These are phyloP conservation scores for Lactifluus echinatus DNA, from an alignment of 768 basidiomycete species.

Conservation along the genomic window DNA sequence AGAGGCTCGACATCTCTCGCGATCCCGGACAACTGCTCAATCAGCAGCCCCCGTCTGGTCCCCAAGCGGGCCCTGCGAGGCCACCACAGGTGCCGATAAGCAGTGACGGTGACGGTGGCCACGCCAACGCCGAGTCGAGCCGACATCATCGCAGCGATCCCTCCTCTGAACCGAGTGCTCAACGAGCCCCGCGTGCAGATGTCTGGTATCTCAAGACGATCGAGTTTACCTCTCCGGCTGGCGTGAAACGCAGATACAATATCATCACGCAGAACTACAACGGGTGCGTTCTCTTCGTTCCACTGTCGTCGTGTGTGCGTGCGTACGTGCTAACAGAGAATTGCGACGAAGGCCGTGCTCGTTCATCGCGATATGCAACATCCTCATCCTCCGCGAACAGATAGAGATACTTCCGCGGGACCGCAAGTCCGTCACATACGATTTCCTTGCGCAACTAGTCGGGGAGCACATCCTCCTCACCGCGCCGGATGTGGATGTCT, in stretches of 20 bases:
- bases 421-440: conserved; percentile 71
- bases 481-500: conserved; percentile 53
- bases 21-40: background rate
- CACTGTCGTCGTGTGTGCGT: background rate
- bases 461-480: conserved; percentile 69
- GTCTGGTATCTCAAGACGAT: conserved; percentile 76
- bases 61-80: background rate
- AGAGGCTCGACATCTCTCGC: background rate
- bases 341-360: conserved; percentile 68
- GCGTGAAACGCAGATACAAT: conserved; percentile 32
- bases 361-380: conserved; percentile 89
- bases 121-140: background rate
- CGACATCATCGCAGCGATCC: background rate
- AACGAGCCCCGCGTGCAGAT: conserved; percentile 32
- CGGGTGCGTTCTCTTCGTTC: conserved; percentile 41
- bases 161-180: background rate
- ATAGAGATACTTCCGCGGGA: conserved; percentile 62
- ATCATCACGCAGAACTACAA: conserved; percentile 82
- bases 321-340: background rate
- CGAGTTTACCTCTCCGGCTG: conserved; percentile 34
- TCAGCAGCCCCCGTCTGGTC: too few species aligned
- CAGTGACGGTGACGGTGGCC: background rate
- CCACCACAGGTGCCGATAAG: too few species aligned
- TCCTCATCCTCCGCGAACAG: conserved; percentile 76
- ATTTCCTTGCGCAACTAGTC: conserved; percentile 73